phyloP scores from a whole-genome alignment of 441 rosid genomes.

The Mallotus repandus region DNA sequence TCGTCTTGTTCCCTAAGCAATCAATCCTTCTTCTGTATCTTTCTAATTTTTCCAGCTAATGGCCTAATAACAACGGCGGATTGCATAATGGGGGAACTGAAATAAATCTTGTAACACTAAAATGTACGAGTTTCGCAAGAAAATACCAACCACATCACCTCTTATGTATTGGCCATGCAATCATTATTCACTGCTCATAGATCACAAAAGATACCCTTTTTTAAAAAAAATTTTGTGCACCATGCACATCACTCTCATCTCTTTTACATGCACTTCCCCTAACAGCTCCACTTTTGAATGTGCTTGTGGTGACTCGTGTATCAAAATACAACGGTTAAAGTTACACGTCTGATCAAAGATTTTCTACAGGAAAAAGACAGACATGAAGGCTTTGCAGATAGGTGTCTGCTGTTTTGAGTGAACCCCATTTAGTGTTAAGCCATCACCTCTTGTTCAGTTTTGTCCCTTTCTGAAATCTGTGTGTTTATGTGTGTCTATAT shows the following conservation, averaged over 20 bases:
- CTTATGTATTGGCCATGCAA: too few species aligned
- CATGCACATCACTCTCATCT: neutral
- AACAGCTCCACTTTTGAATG: slow-evolving; percentile 10
- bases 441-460: neutral
- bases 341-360: slow-evolving; percentile 3
- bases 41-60: too few species aligned
- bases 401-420: slow-evolving; percentile 14
- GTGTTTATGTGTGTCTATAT: neutral
- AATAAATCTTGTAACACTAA: too few species aligned
- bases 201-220: neutral
- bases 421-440: neutral
- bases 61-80: too few species aligned
- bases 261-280: slow-evolving; percentile 24
- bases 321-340: slow-evolving; percentile 23
- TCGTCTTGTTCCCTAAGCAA: too few species aligned
- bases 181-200: neutral
- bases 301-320: slow-evolving; percentile 9
- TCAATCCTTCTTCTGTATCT: too few species aligned
- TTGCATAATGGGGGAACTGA: too few species aligned
- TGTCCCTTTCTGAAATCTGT: neutral
- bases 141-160: too few species aligned
- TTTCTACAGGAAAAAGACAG: slow-evolving; percentile 22
- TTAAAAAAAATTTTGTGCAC: neutral
- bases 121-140: too few species aligned
- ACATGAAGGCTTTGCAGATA: slow-evolving; percentile 23